Evolutionary conservation across 1,139 yeast genomes (phyloP).

Genomic region (Saccharomyces pastorianus): DNA sequence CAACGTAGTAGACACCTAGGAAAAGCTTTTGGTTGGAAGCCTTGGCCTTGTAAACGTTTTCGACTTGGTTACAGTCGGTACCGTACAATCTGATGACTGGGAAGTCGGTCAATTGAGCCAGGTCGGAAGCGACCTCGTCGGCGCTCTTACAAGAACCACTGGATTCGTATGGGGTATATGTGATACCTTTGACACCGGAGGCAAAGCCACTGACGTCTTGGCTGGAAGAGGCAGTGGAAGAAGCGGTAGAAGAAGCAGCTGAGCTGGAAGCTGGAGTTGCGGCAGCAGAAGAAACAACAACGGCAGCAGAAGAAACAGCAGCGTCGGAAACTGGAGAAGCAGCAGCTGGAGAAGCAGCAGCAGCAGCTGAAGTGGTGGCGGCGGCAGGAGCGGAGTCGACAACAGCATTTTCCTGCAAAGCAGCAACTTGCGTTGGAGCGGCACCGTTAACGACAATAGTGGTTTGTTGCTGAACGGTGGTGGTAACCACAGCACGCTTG

Average conservation of each 20-base stretch:
- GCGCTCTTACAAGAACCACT: slow-evolving; percentile 67
- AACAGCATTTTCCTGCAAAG: slow-evolving; percentile 16
- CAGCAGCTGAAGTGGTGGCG: slow-evolving; percentile 13
- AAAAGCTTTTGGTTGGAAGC: slow-evolving; percentile 54
- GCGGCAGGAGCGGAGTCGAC: slow-evolving; percentile 22
- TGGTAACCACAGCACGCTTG: slow-evolving; percentile 41
- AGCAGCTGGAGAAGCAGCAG: slow-evolving; percentile 20
- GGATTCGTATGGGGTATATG: slow-evolving; percentile 73
- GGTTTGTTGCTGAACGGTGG: slow-evolving; percentile 36
- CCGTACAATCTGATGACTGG: slow-evolving; percentile 69
- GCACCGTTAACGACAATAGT: slow-evolving; percentile 30
- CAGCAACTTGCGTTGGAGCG: slow-evolving; percentile 12
- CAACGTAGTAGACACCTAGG: slow-evolving; percentile 60
- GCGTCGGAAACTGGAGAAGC: slow-evolving; percentile 13
- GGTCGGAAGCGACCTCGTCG: slow-evolving; percentile 50
- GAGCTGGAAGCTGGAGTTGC: slow-evolving; percentile 19
- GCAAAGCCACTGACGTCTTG: slow-evolving; percentile 25
- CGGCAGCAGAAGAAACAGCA: slow-evolving; percentile 19
- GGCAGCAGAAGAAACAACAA: slow-evolving; percentile 18
- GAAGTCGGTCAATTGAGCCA: slow-evolving; percentile 46
- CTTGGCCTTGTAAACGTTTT: slow-evolving; percentile 58
- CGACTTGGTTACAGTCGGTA: slow-evolving; percentile 75
- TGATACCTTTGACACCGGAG: slow-evolving; percentile 52
- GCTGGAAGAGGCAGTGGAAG: slow-evolving; percentile 26
- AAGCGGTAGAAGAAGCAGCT: slow-evolving; percentile 17